Conservation (phyloP, 2,329 filamentous ascomycete genomes). For the Fusarium multiceps region DNA sequence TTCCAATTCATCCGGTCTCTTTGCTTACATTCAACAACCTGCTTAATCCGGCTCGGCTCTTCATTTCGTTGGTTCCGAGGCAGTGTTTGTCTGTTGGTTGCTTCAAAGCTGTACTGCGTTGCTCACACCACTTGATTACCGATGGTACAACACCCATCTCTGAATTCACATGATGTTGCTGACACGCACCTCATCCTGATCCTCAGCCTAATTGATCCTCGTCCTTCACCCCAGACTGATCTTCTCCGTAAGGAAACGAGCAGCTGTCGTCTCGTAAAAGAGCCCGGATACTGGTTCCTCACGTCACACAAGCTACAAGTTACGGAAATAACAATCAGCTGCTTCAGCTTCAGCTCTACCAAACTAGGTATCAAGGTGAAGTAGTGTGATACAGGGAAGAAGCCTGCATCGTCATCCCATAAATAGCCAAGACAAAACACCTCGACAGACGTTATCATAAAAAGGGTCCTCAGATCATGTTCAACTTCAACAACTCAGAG, state of each 20-base stretch:
- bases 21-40: not conserved
- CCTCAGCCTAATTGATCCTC: not conserved
- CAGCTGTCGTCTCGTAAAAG: not conserved
- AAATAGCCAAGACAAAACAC: constrained; percentile 11
- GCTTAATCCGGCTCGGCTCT: constrained; percentile 10
- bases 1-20: constrained; percentile 13
- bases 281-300: constrained; percentile 8
- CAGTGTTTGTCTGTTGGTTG: not conserved
- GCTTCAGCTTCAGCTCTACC: constrained; percentile 10
- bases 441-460: not conserved
- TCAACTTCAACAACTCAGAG: not conserved
- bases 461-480: constrained; percentile 33
- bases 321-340: constrained; percentile 4
- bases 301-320: constrained; percentile 22
- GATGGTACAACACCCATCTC: constrained; percentile 33
- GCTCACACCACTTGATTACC: constrained; percentile 27
- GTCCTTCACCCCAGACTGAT: not conserved
- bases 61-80: not conserved
- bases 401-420: constrained; percentile 14
- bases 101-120: not conserved
- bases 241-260: not conserved
- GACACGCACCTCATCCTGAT: constrained; percentile 34
- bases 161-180: constrained; percentile 40
- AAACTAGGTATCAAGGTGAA: not conserved
- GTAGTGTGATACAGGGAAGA: constrained; percentile 5